Base-by-base conservation (phyloP, 805 yeast genomes). In the Candida alai region DNA sequence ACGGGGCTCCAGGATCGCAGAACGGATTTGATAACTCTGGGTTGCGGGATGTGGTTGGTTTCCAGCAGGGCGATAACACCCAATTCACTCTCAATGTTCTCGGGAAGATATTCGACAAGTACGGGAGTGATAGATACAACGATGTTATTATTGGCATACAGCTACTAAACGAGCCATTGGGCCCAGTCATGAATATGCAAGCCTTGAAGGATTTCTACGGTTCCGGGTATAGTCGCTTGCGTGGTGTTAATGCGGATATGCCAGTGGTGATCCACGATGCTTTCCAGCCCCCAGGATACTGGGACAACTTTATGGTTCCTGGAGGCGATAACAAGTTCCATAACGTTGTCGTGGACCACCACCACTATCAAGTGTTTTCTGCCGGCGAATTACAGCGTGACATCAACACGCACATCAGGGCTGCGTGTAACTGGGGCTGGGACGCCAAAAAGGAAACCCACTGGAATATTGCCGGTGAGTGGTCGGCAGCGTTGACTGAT, bases 1-100 rank as follows among this genome's bases (percentile, higher is more conserved):
- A 88, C 56, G 96, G 96, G 42, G 95, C 82, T 11, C 94, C 96
- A 21, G 96, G 96, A 16, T 84, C 95, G 15, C 97, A 88, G 59
- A 88, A 88, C 56, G 96, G 96, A 12, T 89, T 86, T 51, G 97
- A 88, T 60, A 88, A 88, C 65, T 84, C 95, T 5, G 97, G 97
- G 15, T 62, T 75, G 42, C 74, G 95, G 49, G 96, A 82, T 52
- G 25, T 47, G 2, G 51, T 67, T 29, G 58, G 57, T 2, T 87
- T 84, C 76, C 81, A 71, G 48, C 52, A 68, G 28, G 69, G 63
- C 20, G 65, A 70, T 37, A 79, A 80, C 51, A 60, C 70, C 28
- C 57, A 68, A 18, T 47, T 74, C 12, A 80, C 95, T 2, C 49
- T 74, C 30, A 54, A 66, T 4, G 85, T 79, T 1, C 58, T 88